Evolutionary conservation across 2,329 filamentous ascomycete genomes (phyloP), one percentile per base, ranked within the genome.

Genomic region (Coniella vitis): DNA sequence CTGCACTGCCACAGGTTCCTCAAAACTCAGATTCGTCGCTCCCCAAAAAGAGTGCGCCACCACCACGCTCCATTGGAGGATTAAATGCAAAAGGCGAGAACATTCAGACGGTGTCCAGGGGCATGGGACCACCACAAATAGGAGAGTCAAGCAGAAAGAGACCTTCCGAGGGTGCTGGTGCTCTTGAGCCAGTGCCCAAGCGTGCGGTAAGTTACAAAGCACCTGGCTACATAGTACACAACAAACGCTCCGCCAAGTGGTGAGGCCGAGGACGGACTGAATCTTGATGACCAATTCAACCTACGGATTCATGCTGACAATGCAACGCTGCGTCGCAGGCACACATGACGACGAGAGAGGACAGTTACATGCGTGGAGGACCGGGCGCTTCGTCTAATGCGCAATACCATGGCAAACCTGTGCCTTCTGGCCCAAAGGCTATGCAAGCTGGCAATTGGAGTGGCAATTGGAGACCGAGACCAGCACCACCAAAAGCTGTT

Each of bases 91-190:
- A 55, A 38, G 60, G 63, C 21, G 60, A 65, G 39, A 54, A 53
- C 4, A 37, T 57, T n/a, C 51, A 55, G 1, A 49, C 55, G 7
- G 53, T 55, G 0, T 49, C 40, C 7, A 44, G 51, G 21, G 51
- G 48, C 14, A 38, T 21, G 25, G 36, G 31, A 4, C 51, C 51
- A 8, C 51, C 51, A 19, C 39, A 37, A 31, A 51, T 53, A 13
- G 40, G 45, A 13, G 48, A 53, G 9, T 48, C 51, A 4, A 31
- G 43, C 55, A 75, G 69, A 60, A 78, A 77, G 57, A 62, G 74
- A 46, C 55, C 64, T 9, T 63, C 67, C 14, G 71, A 75, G n/a
- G 64, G 60, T 4, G 52, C 59, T 4, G 65, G 67, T 14, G 47
- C 54, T 9, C 54, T 55, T 8, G 60, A 62, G 40, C 64, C 65